Conservation (phyloP, 2,329 filamentous ascomycete genomes). For the Colletotrichum theobromicola region DNA sequence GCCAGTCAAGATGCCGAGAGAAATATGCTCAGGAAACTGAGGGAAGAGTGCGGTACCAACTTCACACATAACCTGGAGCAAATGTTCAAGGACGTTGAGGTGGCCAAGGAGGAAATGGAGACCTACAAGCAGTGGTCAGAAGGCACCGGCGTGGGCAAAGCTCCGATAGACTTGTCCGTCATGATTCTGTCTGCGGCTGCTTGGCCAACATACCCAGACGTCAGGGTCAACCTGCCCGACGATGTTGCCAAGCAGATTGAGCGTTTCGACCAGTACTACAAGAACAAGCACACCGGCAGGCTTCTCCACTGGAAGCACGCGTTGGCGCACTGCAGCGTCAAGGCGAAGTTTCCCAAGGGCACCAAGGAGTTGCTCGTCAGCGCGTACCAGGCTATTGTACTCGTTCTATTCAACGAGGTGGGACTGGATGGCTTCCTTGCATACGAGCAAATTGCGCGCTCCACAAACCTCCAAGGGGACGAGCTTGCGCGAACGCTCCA, state of each 20-base stretch:
- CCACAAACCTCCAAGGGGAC: conserved; percentile 74
- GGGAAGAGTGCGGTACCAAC: conserved; percentile 88
- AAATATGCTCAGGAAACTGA: conserved; percentile 91
- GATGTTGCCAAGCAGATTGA: conserved; percentile 79
- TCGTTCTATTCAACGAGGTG: conserved; percentile 86
- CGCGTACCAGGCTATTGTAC: conserved; percentile 88
- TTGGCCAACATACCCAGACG: conserved; percentile 90
- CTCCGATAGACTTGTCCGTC: conserved; percentile 76
- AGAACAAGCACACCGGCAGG: conserved; percentile 85
- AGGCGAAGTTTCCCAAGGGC: conserved; percentile 79
- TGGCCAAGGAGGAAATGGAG: conserved; percentile 91
- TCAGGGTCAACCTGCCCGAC: conserved; percentile 72
- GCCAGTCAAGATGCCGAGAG: conserved; percentile 94
- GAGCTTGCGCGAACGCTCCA: conserved; percentile 92
- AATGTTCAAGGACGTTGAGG: conserved; percentile 99
- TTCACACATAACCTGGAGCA: conserved; percentile 98
- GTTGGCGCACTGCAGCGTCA: conserved; percentile 88
- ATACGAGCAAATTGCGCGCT: conserved; percentile 77
- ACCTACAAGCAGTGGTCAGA: conserved; percentile 73
- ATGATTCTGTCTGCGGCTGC: conserved; percentile 89
- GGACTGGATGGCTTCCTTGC: conserved; percentile 66
- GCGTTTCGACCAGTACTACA: conserved; percentile 86
- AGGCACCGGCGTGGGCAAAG: conserved; percentile 34
- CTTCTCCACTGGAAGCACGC: conserved; percentile 91
- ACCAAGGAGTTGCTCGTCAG: conserved; percentile 89